phyloP scores from a whole-genome alignment of 2,329 filamentous ascomycete genomes.

The Cladophialophora psammophila region DNA sequence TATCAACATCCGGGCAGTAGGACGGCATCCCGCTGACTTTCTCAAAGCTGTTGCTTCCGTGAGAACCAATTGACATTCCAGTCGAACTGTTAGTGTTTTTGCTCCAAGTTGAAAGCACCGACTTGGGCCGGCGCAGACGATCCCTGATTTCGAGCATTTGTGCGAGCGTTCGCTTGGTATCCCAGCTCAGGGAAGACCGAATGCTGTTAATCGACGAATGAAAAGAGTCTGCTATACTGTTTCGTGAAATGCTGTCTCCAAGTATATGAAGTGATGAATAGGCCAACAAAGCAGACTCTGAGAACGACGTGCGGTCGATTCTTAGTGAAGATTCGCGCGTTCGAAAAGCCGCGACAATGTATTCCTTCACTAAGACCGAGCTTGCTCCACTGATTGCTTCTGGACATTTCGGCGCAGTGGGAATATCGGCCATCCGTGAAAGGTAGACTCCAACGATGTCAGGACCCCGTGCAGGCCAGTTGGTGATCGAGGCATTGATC shows the following conservation, averaged over 20 bases:
- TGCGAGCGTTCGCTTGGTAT: slow-evolving; percentile 10
- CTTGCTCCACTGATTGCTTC: background rate
- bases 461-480: slow-evolving; percentile 1
- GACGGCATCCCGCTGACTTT: slow-evolving; percentile 7
- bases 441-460: slow-evolving; percentile 8
- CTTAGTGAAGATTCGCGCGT: slow-evolving; percentile 1
- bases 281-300: slow-evolving; percentile 4
- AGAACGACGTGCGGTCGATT: slow-evolving; percentile 7
- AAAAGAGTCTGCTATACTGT: slow-evolving; percentile 8
- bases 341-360: slow-evolving; percentile 10
- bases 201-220: slow-evolving; percentile 16
- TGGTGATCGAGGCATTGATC: background rate
- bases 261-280: slow-evolving; percentile 1
- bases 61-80: slow-evolving; percentile 11
- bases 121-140: background rate
- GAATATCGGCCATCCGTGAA: slow-evolving; percentile 4
- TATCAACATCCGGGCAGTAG: background rate
- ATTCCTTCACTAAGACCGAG: background rate
- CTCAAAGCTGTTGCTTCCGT: slow-evolving; percentile 6
- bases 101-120: slow-evolving; percentile 10
- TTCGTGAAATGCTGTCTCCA: slow-evolving; percentile 2
- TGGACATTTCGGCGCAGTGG: background rate
- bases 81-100: slow-evolving; percentile 7
- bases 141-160: slow-evolving; percentile 12
- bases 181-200: slow-evolving; percentile 11